Evolutionary conservation across 1,284 basidiomycete genomes (phyloP), one percentile per base, ranked within the genome.

Genomic region (Apiotrichum gamsii): DNA sequence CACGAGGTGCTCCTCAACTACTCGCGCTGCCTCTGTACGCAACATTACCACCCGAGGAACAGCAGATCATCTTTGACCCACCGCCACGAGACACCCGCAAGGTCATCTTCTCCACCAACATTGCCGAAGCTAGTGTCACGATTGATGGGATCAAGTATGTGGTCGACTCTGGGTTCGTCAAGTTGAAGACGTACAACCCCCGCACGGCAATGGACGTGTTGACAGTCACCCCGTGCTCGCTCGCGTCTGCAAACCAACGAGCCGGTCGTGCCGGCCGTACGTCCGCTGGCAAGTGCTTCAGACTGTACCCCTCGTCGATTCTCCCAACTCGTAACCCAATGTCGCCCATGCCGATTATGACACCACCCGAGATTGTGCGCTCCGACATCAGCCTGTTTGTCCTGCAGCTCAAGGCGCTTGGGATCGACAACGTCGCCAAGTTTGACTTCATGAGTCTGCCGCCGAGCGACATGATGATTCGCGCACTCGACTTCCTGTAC

Each of bases 121-220:
- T 97, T 42, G 94, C 95, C 15, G 95, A 98, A 74, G 89, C 94
- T 18, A 93, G 89, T 69, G 86, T 98, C 14, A 98, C 94, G 0
- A 95, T 98, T 49, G 90, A 96, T 40, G 90, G 90, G 1, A 84
- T 98, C 56, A 85, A 84, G 58, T 97, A 84, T 64, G 93, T 99
- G n/a, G 79, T 98, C 5, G 94, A 99, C 63, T 85, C 82, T 46
- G 95, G 94, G 4, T 89, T 91, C 61, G 91, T 94, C 55, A 98
- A 98, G 88, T 83, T 90, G 44, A 82, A 87, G 45, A 84, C 82
- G 2, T 90, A 83, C 67, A 89, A 91, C 61, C 84, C 88, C 3
- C 80, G 83, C 4, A 86, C 84, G 15, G 78, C 81, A 0, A 83
- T 97, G 50, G 85, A 89, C 29, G 85, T 88, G 5, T 78, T 96